Evolutionary conservation across 2,329 filamentous ascomycete species (phyloP).

Genomic region (Apiospora koreana): DNA sequence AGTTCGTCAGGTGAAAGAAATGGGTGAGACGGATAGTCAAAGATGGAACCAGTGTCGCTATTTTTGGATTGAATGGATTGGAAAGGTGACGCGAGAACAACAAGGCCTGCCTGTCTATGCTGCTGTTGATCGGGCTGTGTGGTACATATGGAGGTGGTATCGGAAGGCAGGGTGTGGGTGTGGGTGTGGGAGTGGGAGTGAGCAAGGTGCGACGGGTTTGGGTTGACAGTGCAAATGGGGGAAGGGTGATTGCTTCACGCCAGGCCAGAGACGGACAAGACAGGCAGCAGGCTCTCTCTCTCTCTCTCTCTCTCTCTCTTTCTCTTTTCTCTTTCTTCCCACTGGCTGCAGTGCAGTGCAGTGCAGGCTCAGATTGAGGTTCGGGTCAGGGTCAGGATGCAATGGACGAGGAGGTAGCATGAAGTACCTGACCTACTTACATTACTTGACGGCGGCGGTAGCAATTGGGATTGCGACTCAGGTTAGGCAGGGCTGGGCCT

Average conservation of each 20-base stretch:
- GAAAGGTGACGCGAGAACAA: constrained; percentile 1
- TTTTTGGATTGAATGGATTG: background rate
- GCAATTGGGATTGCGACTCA: constrained; percentile 1
- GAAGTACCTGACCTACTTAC: background rate
- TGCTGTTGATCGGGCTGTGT: constrained; percentile 2
- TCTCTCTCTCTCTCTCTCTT: background rate
- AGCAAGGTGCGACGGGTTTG: background rate
- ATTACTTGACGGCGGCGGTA: background rate
- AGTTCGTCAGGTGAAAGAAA: constrained; percentile 3
- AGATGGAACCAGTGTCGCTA: constrained; percentile 3
- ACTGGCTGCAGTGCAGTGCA: background rate
- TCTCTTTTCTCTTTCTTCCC: background rate
- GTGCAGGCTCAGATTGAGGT: background rate
- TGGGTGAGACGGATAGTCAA: background rate
- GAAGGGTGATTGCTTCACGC: background rate
- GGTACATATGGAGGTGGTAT: background rate
- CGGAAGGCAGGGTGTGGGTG: background rate
- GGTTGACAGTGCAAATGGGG: background rate
- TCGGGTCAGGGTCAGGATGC: background rate
- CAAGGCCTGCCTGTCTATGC: background rate
- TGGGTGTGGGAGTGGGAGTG: too few relatives aligned
- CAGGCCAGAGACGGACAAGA: background rate
- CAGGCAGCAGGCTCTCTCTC: background rate
- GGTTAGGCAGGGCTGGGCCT: constrained; percentile 2
- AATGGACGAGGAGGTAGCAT: background rate